Evolutionary conservation across 257 asterid species (phyloP).

Genomic region (Solanum bulbocastanum): DNA sequence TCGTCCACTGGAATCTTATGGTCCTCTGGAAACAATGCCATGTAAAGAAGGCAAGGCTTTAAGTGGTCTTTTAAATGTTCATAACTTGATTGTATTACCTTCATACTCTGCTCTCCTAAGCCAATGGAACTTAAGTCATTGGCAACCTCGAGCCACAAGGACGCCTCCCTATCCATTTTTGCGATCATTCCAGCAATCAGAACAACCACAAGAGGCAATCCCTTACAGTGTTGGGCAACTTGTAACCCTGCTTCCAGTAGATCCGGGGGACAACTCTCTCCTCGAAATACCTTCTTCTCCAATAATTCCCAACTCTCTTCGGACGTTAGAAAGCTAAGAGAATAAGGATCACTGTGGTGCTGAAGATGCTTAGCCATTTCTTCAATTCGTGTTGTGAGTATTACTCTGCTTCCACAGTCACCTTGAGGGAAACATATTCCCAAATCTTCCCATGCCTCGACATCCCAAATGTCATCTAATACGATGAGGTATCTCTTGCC

Average conservation of each 20-base stretch:
- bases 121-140: not conserved
- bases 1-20: not conserved
- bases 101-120: not conserved
- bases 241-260: not conserved
- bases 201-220: not conserved
- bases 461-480: slow-evolving; percentile 1
- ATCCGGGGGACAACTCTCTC: not conserved
- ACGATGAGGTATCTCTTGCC: not conserved
- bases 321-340: not conserved
- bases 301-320: not conserved
- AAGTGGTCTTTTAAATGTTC: not conserved
- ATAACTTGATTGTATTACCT: not conserved
- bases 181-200: not conserved
- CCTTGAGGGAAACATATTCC: not conserved
- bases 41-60: not conserved
- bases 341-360: not conserved
- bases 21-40: not conserved
- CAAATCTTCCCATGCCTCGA: not conserved
- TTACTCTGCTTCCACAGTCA: not conserved
- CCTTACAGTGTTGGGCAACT: not conserved
- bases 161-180: no score
- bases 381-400: not conserved
- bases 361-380: not conserved
- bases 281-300: not conserved
- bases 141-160: not conserved